A percentile compares a stretch with the other conserved stretches of the same genome.
These are phyloP conservation scores for Pseudocercospora musae DNA, from an alignment of 2,329 filamentous ascomycete species.

Conservation along the genomic window DNA sequence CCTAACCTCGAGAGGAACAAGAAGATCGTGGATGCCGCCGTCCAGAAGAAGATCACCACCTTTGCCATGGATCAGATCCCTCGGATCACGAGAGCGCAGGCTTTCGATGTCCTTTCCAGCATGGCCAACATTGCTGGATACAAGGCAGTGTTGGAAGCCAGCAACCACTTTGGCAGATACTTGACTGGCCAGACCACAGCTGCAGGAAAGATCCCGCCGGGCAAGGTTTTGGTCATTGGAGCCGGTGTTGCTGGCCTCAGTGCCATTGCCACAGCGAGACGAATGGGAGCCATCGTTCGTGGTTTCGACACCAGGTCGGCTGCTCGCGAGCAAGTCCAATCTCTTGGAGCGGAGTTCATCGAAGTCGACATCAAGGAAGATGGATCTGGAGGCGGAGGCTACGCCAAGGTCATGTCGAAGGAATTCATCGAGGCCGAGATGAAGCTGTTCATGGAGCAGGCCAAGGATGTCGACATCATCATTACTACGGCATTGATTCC, in stretches of 20 bases:
- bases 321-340: constrained; percentile 84
- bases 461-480: constrained; percentile 84
- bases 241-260: constrained; percentile 85
- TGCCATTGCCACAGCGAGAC: constrained; percentile 80
- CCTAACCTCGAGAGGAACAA: constrained; percentile 68
- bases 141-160: constrained; percentile 85
- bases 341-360: constrained; percentile 83
- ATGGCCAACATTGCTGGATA: constrained; percentile 96
- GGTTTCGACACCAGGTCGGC: constrained; percentile 90
- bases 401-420: constrained; percentile 91
- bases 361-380: constrained; percentile 84
- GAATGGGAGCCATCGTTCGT: constrained; percentile 83
- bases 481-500: constrained; percentile 91
- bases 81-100: constrained; percentile 81
- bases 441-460: constrained; percentile 86
- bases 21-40: constrained; percentile 68
- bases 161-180: constrained; percentile 84
- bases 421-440: constrained; percentile 91
- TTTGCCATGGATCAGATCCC: constrained; percentile 95
- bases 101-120: constrained; percentile 81
- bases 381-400: constrained; percentile 78
- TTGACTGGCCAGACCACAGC: constrained; percentile 87
- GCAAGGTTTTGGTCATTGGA: constrained; percentile 86
- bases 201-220: constrained; percentile 84
- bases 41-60: constrained; percentile 65